phyloP scores from a whole-genome alignment of 179 eudicot genomes.

The Spinacia oleracea region DNA sequence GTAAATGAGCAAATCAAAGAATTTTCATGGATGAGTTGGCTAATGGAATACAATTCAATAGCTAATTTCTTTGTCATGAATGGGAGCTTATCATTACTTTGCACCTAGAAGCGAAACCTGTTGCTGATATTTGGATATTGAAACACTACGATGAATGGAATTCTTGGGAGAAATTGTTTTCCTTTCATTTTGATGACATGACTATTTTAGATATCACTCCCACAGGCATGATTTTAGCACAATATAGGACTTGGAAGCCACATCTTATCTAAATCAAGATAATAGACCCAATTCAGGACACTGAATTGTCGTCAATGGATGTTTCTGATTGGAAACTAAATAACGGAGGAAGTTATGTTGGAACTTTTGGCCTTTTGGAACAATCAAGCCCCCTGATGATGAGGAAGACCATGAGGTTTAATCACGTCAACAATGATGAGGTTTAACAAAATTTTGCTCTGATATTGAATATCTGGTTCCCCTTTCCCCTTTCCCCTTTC shows the following conservation, averaged over 20 bases:
- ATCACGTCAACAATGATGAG: no score
- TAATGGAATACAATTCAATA: neutral
- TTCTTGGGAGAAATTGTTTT: constrained; percentile 17
- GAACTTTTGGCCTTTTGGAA: neutral
- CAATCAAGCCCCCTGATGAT: neutral
- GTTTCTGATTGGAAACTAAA: neutral
- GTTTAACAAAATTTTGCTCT: no score
- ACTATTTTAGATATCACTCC: neutral
- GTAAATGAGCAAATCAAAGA: neutral
- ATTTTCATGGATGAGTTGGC: constrained; percentile 13
- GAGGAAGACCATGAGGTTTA: neutral
- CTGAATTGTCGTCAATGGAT: neutral
- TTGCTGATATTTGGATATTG: constrained; percentile 11
- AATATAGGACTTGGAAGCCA: neutral
- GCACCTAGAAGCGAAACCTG: neutral
- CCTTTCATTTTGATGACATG: neutral
- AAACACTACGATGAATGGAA: constrained; percentile 1
- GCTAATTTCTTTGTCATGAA: neutral
- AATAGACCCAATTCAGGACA: neutral
- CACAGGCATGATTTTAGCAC: neutral
- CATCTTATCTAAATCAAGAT: neutral
- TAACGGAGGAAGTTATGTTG: neutral
- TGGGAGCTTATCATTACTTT: constrained; percentile 1
- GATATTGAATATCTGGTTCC: no score
- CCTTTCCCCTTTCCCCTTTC: no score